Base-by-base conservation (phyloP, 2,329 filamentous ascomycete genomes). In the Gnomoniopsis smithogilvyi region DNA sequence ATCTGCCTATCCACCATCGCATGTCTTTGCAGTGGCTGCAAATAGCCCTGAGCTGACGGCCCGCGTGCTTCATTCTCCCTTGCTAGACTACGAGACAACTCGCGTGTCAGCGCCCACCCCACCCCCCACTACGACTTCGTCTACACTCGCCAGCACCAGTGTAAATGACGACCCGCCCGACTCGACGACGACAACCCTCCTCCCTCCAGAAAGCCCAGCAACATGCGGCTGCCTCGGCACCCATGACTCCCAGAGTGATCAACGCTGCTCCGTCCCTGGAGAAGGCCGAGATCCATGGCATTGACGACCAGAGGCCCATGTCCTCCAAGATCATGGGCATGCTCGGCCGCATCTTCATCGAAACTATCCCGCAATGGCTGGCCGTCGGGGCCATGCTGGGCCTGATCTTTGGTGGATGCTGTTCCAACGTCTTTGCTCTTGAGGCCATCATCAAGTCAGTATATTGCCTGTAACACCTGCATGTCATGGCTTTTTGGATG, bases 361-460 rank as follows among this genome's bases (percentile, higher is more conserved):
- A 83, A 69, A 82, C 80, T 45, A 81, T 88, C 60, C 83, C 85
- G 34, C 80, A 81, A 72, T 88, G 83, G 81, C 73, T 90, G 41
- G 81, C 83, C 59, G 78, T 88, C 49, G 78, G 80, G 22, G 78
- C 82, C 59, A 96, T 96, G 82, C 81, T 94, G 59, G 82, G 81
- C 54, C 82, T 98, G 65, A 98, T 99, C 61, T 97, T 99, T 73
- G 95, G 95, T 54, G 95, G 95, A 59, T 71, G 68, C 64, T 67
- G 66, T 63, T 66, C 69, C 67, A 71, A 96, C 88, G 92, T 97
- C n/a, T 98, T 96, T 75, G 92, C 94, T 45, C 81, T 99, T 58
- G 95, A 99, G 75, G 90, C 91, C 50, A 96, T 98, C 67, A 87
- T 99, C 70, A 96, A 95, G 90, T 95, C 78, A 83, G 87, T 77